Evolutionary conservation across 1,139 yeast genomes (phyloP).

Genomic region (Pichia sp.): DNA sequence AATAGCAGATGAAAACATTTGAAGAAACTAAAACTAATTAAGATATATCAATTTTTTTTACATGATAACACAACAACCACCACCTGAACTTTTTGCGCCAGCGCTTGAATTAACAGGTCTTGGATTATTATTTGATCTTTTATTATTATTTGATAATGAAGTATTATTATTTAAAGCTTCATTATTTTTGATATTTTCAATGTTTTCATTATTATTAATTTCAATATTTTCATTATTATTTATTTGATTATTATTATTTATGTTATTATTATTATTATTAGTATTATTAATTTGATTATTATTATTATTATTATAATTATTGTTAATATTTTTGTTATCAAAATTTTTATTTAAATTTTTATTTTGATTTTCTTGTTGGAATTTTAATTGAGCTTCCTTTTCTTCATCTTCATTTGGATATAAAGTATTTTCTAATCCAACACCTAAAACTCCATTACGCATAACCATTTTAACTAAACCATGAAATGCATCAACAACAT

Average conservation of each 20-base stretch:
- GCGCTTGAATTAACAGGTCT: slow-evolving; percentile 5
- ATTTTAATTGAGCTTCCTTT: slow-evolving; percentile 11
- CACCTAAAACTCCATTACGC: slow-evolving; percentile 20
- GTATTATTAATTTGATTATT: background rate
- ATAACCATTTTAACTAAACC: slow-evolving; percentile 54
- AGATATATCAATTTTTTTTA: slow-evolving; percentile 6
- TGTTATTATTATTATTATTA: background rate
- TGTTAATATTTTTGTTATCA: no score
- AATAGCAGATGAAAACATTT: background rate
- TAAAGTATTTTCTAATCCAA: slow-evolving; percentile 25
- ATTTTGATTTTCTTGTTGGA: slow-evolving; percentile 3
- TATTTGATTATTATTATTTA: background rate
- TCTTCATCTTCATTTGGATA: slow-evolving; percentile 25
- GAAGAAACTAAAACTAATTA: background rate
- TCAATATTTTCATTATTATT: background rate
- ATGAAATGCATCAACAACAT: slow-evolving; percentile 84
- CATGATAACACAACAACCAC: slow-evolving; percentile 30
- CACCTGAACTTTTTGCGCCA: slow-evolving; percentile 20
- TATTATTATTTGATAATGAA: background rate
- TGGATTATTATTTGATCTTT: background rate
- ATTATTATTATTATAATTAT: background rate
- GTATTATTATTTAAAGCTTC: background rate
- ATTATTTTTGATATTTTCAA: background rate
- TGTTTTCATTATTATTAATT: background rate
- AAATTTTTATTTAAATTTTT: background rate